These are phyloP conservation scores for Tetraselmis chui DNA, from an alignment of 139 green algal genomes.

Conservation along the genomic window DNA sequence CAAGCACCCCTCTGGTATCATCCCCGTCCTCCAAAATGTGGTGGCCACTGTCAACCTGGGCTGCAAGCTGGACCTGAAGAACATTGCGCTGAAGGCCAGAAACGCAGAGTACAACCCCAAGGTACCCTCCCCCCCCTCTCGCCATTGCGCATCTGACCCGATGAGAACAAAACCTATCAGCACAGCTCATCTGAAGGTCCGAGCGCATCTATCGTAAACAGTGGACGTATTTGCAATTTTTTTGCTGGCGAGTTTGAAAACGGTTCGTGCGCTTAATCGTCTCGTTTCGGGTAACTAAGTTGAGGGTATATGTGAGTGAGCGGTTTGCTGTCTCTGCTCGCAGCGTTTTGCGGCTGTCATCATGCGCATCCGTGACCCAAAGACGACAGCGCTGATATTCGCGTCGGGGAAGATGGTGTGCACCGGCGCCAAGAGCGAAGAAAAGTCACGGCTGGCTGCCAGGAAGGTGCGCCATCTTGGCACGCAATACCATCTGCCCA, in stretches of 20 bases:
- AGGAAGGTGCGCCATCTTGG: conserved; percentile 46
- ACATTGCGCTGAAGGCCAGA: conserved; percentile 24
- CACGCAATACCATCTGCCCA: no score
- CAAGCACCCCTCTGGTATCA: background rate
- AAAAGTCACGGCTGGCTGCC: conserved; percentile 52
- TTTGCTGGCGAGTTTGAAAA: no score
- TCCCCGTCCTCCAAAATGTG: background rate
- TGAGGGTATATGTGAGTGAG: background rate
- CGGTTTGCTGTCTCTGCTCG: background rate
- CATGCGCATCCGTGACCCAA: conserved; percentile 96
- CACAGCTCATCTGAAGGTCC: no score
- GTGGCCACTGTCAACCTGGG: conserved; percentile 13
- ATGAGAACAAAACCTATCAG: no score
- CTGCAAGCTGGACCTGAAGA: conserved; percentile 16
- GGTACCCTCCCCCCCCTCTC: no score
- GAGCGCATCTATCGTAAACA: no score
- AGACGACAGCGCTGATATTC: conserved; percentile 98
- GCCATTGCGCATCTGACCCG: no score
- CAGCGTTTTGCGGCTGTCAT: conserved; percentile 98
- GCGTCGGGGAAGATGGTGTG: conserved; percentile 91
- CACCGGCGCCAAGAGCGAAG: conserved; percentile 87
- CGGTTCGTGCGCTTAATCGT: no score
- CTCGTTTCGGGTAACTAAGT: background rate
- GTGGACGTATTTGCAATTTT: no score
- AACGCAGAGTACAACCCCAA: conserved; percentile 99